phyloP scores from a whole-genome alignment of 495 filamentous ascomycete genomes.

The Daldinia childiae region DNA sequence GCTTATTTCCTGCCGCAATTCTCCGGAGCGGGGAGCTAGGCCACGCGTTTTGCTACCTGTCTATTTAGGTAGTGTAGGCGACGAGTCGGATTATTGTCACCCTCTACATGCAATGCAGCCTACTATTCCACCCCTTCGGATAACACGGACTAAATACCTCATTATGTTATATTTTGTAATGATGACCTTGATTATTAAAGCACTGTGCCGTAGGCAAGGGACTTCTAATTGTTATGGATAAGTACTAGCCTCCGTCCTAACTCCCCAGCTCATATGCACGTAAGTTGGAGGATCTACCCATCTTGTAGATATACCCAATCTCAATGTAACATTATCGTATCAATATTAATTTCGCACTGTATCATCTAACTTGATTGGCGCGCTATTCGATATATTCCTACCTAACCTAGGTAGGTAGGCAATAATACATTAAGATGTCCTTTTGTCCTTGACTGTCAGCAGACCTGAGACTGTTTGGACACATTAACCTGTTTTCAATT shows the following conservation, averaged over 20 bases:
- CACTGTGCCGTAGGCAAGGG: neutral
- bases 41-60: neutral
- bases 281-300: neutral
- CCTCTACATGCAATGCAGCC: neutral
- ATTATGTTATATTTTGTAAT: neutral
- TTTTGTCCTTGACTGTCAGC: neutral
- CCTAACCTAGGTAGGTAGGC: too few species aligned
- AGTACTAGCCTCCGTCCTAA: neutral
- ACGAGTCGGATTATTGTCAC: neutral
- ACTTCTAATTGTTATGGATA: neutral
- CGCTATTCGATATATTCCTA: neutral
- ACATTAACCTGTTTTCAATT: neutral
- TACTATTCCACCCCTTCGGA: neutral
- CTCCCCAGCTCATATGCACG: neutral
- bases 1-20: neutral
- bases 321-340: conserved; percentile 1
- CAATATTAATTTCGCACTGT: neutral
- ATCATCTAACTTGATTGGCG: neutral
- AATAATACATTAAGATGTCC: neutral
- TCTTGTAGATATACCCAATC: neutral
- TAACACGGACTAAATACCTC: neutral
- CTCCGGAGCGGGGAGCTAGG: neutral
- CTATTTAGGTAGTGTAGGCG: neutral
- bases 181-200: neutral
- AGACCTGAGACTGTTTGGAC: too few species aligned